phyloP scores from a whole-genome alignment of 1,284 basidiomycete species.

The Cryptococcus jaspeensis region DNA sequence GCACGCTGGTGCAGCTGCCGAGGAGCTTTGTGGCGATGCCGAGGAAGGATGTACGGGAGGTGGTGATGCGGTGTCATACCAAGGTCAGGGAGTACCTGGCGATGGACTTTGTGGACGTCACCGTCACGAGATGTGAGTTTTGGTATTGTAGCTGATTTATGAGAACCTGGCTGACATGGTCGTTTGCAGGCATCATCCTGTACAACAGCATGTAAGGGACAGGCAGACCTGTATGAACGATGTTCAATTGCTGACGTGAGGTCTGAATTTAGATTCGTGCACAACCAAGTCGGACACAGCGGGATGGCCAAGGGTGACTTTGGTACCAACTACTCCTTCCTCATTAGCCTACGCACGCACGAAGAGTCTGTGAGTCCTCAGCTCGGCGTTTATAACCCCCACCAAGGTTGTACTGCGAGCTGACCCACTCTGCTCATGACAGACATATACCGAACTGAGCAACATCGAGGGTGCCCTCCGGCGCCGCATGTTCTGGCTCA shows the following conservation, averaged over 20 bases:
- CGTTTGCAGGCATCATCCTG: constrained; percentile 11
- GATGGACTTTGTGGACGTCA: constrained; percentile 18
- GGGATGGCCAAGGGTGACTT: constrained; percentile 23
- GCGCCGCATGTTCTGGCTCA: constrained; percentile 44
- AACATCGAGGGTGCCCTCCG: constrained; percentile 39
- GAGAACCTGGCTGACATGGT: not conserved
- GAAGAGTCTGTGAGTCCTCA: constrained; percentile 33
- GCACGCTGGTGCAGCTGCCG: constrained; percentile 43
- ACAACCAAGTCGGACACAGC: not conserved
- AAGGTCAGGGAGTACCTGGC: constrained; percentile 32
- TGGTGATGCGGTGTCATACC: constrained; percentile 29
- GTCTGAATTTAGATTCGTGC: constrained; percentile 2
- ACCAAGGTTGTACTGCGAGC: not conserved
- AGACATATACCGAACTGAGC: constrained; percentile 35
- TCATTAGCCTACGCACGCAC: constrained; percentile 34
- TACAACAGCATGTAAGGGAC: constrained; percentile 17
- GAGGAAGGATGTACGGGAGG: constrained; percentile 34
- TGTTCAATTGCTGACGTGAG: not conserved
- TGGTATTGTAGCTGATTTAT: constrained; percentile 15
- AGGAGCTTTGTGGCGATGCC: constrained; percentile 36
- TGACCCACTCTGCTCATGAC: constrained; percentile 1
- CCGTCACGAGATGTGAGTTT: constrained; percentile 11
- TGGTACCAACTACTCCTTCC: constrained; percentile 40
- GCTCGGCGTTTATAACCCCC: not conserved
- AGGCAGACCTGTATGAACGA: constrained; percentile 9